Evolutionary conservation across 495 filamentous ascomycete genomes (phyloP).

Genomic region (Penicillium cosmopolitanum): DNA sequence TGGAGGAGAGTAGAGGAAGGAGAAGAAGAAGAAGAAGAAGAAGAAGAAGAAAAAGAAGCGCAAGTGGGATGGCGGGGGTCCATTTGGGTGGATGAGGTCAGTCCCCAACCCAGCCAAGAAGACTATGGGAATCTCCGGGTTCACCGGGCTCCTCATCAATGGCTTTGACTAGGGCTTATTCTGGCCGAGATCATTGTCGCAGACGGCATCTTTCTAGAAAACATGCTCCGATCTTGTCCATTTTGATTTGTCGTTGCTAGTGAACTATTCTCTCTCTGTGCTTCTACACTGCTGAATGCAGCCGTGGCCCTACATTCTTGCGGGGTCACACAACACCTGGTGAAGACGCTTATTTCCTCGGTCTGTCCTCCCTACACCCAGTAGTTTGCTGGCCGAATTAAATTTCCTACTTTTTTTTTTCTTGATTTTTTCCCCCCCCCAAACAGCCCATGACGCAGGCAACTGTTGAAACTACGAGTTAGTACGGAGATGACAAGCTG

Average conservation of each 20-base stretch:
- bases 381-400: not conserved
- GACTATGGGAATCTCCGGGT: slow-evolving; percentile 28
- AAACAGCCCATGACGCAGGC: not conserved
- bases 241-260: not conserved
- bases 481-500: slow-evolving; percentile 17
- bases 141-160: slow-evolving; percentile 27
- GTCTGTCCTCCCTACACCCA: too few species aligned
- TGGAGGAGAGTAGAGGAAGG: not conserved
- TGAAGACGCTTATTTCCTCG: not conserved
- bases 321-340: slow-evolving; percentile 5
- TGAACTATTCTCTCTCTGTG: not conserved
- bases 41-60: slow-evolving; percentile 20
- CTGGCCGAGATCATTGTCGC: not conserved
- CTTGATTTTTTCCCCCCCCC: slow-evolving; percentile 12
- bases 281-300: slow-evolving; percentile 13
- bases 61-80: slow-evolving; percentile 32
- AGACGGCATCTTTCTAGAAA: not conserved
- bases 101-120: not conserved
- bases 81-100: slow-evolving; percentile 36
- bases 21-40: slow-evolving; percentile 11
- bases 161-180: not conserved
- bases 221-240: not conserved
- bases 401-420: slow-evolving; percentile 3
- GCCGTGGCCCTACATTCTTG: slow-evolving; percentile 7
- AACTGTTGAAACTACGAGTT: slow-evolving; percentile 9